Percentiles rank a stretch among this genome's conserved stretches.
These are phyloP conservation scores for Fusarium staphyleae DNA, from an alignment of 2,329 filamentous ascomycete genomes.

Conservation along the genomic window DNA sequence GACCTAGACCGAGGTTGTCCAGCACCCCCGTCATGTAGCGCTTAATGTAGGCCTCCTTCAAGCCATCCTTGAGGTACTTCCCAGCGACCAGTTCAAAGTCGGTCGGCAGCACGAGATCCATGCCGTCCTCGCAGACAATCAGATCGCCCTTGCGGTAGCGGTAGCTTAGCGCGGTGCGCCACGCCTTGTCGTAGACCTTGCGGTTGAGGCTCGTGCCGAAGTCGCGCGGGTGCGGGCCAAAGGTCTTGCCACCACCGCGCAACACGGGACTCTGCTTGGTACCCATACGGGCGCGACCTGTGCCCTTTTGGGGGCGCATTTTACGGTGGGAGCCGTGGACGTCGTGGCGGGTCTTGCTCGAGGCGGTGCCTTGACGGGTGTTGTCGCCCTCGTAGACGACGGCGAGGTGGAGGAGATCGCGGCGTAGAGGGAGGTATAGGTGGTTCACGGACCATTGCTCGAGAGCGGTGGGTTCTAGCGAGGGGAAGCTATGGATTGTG, in stretches of 20 bases:
- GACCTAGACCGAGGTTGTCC: conserved; percentile 72
- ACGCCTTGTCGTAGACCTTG: conserved; percentile 95
- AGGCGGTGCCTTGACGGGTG: conserved; percentile 86
- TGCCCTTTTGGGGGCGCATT: conserved; percentile 85
- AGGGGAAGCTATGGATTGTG: conserved; percentile 90
- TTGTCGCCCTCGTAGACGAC: conserved; percentile 91
- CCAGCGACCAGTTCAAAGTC: conserved; percentile 56
- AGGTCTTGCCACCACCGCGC: conserved; percentile 83
- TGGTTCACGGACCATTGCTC: conserved; percentile 82
- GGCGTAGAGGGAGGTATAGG: conserved; percentile 84
- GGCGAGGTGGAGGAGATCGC: conserved; percentile 91
- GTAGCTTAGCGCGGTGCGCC: conserved; percentile 92
- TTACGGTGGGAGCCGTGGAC: conserved; percentile 86
- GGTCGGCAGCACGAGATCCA: conserved; percentile 68
- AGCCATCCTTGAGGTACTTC: conserved; percentile 54
- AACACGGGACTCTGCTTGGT: conserved; percentile 82
- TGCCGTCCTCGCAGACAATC: conserved; percentile 79
- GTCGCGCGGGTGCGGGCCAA: conserved; percentile 91
- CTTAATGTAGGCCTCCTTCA: conserved; percentile 64
- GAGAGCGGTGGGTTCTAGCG: conserved; percentile 81
- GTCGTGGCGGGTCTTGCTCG: conserved; percentile 80
- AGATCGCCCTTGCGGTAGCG: conserved; percentile 88
- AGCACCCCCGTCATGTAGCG: conserved; percentile 74
- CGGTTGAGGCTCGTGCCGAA: conserved; percentile 83
- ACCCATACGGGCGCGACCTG: conserved; percentile 79